Evolutionary conservation across 345 rosid species (phyloP).

Genomic region (Salix exigua): DNA sequence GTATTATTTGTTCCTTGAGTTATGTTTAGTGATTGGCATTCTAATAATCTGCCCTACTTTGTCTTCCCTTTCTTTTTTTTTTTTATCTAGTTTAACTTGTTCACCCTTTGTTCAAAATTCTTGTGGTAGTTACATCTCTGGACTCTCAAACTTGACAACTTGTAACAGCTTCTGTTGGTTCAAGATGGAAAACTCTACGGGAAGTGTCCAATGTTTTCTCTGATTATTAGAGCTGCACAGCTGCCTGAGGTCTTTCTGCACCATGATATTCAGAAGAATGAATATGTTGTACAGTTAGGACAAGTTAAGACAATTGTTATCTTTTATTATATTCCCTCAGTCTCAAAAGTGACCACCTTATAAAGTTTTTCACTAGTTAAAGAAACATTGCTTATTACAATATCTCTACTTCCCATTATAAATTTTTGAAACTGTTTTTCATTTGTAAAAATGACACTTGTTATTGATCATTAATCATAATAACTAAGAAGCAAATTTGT

Average conservation of each 20-base stretch:
- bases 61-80: neutral
- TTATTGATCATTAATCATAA: neutral
- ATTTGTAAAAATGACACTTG: neutral
- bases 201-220: slow-evolving; percentile 64
- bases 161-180: slow-evolving; percentile 75
- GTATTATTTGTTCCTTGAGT: neutral
- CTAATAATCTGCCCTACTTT: neutral
- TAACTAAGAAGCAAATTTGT: neutral
- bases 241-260: slow-evolving; percentile 62
- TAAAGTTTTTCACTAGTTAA: neutral
- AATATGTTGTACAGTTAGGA: slow-evolving; percentile 63
- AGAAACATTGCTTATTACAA: neutral
- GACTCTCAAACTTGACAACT: slow-evolving; percentile 14
- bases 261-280: slow-evolving; percentile 69
- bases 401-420: neutral
- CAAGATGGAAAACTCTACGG: slow-evolving; percentile 98
- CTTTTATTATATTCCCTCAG: neutral
- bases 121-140: slow-evolving; percentile 3
- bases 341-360: neutral
- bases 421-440: neutral
- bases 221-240: slow-evolving; percentile 62
- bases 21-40: neutral
- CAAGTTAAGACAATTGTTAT: slow-evolving; percentile 44
- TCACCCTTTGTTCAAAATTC: neutral
- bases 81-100: slow-evolving; percentile 2